Evolutionary conservation across 106 monocot species (phyloP).

Genomic region (Dactylorhiza incarnata): DNA sequence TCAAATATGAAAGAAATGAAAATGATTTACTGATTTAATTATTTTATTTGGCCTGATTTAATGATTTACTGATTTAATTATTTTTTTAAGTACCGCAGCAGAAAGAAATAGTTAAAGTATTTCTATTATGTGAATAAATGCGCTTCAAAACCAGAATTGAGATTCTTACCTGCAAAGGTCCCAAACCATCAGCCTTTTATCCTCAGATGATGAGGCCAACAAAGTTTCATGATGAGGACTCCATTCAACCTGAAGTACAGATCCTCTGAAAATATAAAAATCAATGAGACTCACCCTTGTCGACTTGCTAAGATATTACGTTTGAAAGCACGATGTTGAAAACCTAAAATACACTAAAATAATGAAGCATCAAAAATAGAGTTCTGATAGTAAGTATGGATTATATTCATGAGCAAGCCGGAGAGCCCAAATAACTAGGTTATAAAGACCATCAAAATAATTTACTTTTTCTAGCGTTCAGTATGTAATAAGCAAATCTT

Average conservation of each 20-base stretch:
- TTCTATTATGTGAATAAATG: neutral
- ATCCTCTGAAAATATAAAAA: constrained; percentile 32
- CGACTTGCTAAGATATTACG: neutral
- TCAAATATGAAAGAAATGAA: neutral
- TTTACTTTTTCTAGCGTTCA: too few relatives aligned
- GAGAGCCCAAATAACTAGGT: too few relatives aligned
- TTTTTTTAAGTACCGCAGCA: neutral
- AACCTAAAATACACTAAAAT: neutral
- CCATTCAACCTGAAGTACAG: constrained; percentile 92
- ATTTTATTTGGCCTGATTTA: neutral
- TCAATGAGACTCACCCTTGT: neutral
- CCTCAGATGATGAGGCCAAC: constrained; percentile 79
- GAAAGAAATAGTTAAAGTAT: neutral
- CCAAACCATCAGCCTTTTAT: constrained; percentile 87
- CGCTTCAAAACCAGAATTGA: neutral
- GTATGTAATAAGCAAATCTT: too few relatives aligned
- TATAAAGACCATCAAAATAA: too few relatives aligned
- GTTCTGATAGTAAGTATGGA: too few relatives aligned
- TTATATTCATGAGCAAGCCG: too few relatives aligned
- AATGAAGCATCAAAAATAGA: neutral
- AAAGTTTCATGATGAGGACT: constrained; percentile 85
- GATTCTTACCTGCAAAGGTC: constrained; percentile 65
- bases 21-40: neutral
- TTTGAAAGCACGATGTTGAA: neutral
- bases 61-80: neutral